Evolutionary conservation across 2,329 filamentous ascomycete species (phyloP).

Genomic region (Colletotrichum truncatum): DNA sequence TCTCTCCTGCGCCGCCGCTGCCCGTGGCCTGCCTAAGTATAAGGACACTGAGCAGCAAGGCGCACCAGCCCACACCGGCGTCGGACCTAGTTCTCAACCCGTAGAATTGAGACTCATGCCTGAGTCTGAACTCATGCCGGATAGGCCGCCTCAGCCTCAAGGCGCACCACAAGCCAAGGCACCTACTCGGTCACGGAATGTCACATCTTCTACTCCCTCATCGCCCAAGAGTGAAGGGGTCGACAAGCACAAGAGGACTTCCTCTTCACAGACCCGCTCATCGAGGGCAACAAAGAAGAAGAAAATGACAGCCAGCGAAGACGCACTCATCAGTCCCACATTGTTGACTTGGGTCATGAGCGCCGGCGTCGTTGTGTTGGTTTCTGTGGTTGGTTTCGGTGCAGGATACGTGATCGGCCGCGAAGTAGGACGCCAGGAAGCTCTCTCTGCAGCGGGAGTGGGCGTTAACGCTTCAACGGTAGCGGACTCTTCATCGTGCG

Average conservation of each 20-base stretch:
- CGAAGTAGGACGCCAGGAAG: conserved; percentile 72
- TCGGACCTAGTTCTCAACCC: conserved; percentile 59
- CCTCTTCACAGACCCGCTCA: conserved; percentile 43
- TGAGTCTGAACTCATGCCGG: conserved; percentile 66
- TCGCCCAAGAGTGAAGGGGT: conserved; percentile 32
- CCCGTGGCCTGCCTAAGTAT: conserved; percentile 79
- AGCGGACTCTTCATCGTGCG: conserved; percentile 57
- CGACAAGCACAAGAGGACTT: conserved; percentile 61
- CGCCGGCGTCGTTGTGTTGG: conserved; percentile 73
- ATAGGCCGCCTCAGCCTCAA: conserved; percentile 35
- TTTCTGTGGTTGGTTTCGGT: conserved; percentile 75
- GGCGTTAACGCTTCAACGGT: conserved; percentile 52
- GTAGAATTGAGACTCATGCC: conserved; percentile 68
- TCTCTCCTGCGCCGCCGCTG: conserved; percentile 92
- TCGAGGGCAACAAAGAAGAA: conserved; percentile 68
- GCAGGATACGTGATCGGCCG: conserved; percentile 75
- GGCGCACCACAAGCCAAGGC: conserved; percentile 34
- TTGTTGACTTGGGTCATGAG: conserved; percentile 72
- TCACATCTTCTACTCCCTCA: conserved; percentile 31
- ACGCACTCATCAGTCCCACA: conserved; percentile 64
- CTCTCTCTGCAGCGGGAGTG: conserved; percentile 51
- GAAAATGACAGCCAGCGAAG: conserved; percentile 50
- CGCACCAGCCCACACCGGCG: conserved; percentile 44
- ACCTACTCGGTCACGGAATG: conserved; percentile 39
- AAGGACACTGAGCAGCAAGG: conserved; percentile 49